Percentiles rank a stretch among this genome's conserved stretches.
Evolutionary conservation across 1,284 basidiomycete genomes (phyloP).

Genomic region (Mrakiaceae sp.): DNA sequence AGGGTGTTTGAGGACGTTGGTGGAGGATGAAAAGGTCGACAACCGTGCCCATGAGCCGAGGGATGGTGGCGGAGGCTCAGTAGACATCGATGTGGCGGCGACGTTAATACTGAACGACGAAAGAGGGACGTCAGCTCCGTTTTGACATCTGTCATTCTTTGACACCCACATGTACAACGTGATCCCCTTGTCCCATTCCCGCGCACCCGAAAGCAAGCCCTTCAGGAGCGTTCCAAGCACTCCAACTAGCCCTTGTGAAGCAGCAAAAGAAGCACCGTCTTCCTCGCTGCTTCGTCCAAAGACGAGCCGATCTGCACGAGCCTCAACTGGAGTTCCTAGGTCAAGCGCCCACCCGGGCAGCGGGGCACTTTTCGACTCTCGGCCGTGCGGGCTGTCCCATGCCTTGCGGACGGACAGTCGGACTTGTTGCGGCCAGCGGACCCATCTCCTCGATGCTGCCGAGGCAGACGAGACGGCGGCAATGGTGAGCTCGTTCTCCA

Average conservation of each 20-base stretch:
- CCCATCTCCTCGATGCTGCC: conserved; percentile 3
- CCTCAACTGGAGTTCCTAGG: not conserved
- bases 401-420: conserved; percentile 16
- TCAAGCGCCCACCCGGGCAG: not conserved
- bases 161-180: conserved; percentile 9
- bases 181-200: not conserved
- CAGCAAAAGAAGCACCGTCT: not conserved
- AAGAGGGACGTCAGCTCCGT: not conserved
- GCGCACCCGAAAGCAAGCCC: not conserved
- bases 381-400: conserved; percentile 5
- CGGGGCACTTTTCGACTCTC: not conserved
- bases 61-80: not conserved
- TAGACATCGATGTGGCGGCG: conserved; percentile 4
- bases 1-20: not conserved
- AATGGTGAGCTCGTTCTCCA: conserved; percentile 19
- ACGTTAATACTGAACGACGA: conserved; percentile 7
- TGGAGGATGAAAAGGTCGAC: not conserved
- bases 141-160: too few relatives aligned
- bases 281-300: not conserved
- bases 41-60: not conserved
- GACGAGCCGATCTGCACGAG: not conserved
- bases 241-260: not conserved
- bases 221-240: conserved; percentile 2
- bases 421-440: conserved; percentile 17
- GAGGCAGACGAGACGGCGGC: not conserved